A percentile compares a stretch with the other conserved stretches of the same genome.
Evolutionary conservation across 345 rosid genomes (phyloP).

Genomic region (Euphorbia pulcherrima): DNA sequence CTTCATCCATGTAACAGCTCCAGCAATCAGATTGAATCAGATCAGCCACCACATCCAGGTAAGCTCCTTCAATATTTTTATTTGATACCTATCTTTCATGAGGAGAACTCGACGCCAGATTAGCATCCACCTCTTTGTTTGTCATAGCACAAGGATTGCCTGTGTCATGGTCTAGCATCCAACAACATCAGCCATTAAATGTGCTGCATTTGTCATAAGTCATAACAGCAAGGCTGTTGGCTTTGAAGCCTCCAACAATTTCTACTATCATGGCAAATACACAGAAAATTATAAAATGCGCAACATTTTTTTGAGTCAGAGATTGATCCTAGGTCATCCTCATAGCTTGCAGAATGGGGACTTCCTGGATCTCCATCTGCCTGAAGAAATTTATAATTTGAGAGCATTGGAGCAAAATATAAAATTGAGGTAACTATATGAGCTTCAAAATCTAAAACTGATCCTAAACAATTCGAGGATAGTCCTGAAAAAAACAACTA

Average conservation of each 20-base stretch:
- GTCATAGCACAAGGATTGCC: conserved; percentile 16
- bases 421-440: too few species aligned
- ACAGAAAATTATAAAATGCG: conserved; percentile 49
- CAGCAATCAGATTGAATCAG: conserved; percentile 77
- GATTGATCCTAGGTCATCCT: too few species aligned
- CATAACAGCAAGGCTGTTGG: conserved; percentile 77
- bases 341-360: too few species aligned
- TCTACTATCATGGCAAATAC: conserved; percentile 54
- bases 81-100: too few species aligned
- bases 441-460: conserved; percentile 3
- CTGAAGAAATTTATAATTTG: too few species aligned
- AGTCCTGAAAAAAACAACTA: neutral
- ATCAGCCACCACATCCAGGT: conserved; percentile 69
- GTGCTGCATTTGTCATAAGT: conserved; percentile 88
- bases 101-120: too few species aligned
- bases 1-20: conserved; percentile 59
- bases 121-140: conserved; percentile 35
- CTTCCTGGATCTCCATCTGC: too few species aligned
- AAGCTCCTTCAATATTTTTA: conserved; percentile 83
- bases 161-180: conserved; percentile 38
- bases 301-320: too few species aligned
- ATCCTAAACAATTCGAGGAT: neutral
- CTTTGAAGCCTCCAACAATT: conserved; percentile 66
- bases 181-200: conserved; percentile 63
- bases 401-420: too few species aligned